Percentiles rank a stretch among this genome's conserved stretches.
phyloP scores from a whole-genome alignment of 1,284 basidiomycete species.

The Trichosporon asahii region DNA sequence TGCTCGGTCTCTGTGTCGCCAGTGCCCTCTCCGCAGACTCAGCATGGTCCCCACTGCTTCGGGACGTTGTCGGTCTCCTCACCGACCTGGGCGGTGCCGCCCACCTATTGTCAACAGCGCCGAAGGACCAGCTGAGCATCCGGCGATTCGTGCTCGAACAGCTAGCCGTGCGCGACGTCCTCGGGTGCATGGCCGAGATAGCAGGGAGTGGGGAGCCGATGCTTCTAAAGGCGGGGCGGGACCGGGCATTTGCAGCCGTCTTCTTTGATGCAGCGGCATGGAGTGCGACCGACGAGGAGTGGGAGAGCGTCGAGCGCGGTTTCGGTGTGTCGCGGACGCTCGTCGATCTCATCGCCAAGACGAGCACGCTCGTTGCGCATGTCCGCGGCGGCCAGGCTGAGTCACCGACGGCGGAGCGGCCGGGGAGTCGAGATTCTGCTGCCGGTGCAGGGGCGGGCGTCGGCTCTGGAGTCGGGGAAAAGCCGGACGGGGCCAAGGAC shows the following conservation, averaged over 20 bases:
- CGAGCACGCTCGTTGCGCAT: constrained; percentile 31
- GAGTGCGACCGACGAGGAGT: constrained; percentile 36
- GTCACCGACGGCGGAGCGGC: not conserved
- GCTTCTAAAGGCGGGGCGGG: constrained; percentile 23
- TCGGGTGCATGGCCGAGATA: constrained; percentile 47
- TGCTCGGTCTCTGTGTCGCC: constrained; percentile 12
- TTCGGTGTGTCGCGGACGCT: constrained; percentile 30
- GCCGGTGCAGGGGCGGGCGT: too few species aligned
- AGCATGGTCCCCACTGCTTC: constrained; percentile 23
- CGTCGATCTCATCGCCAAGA: constrained; percentile 19
- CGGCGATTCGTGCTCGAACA: constrained; percentile 46
- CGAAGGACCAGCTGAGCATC: constrained; percentile 31
- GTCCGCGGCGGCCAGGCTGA: constrained; percentile 14
- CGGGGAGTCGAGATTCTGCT: too few species aligned
- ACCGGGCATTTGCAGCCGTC: constrained; percentile 8
- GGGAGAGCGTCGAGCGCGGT: constrained; percentile 44
- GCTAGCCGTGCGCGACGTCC: constrained; percentile 43
- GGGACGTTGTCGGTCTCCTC: constrained; percentile 33
- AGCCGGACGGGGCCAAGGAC: too few species aligned
- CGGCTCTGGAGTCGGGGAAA: too few species aligned
- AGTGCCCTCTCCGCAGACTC: not conserved
- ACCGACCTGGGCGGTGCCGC: constrained; percentile 39
- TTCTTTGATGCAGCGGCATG: constrained; percentile 42
- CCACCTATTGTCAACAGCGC: constrained; percentile 30
- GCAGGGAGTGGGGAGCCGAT: constrained; percentile 39